Evolutionary conservation across 441 rosid genomes (phyloP).

Genomic region (Populus hybrid): DNA sequence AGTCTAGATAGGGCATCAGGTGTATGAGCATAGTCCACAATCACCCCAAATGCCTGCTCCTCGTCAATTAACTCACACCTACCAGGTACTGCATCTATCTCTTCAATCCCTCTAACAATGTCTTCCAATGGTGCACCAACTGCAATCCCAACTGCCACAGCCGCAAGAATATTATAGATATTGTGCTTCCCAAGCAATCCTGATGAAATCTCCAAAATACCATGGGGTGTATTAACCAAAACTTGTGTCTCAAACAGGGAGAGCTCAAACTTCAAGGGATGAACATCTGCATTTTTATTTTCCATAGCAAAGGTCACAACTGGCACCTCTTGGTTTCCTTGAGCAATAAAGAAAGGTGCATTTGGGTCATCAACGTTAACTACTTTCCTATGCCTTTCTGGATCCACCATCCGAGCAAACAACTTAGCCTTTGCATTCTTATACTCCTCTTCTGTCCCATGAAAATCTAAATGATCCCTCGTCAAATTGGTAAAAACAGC

Average conservation of each 20-base stretch:
- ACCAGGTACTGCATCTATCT: constrained; percentile 92
- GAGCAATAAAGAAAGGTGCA: constrained; percentile 65
- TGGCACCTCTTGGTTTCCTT: constrained; percentile 79
- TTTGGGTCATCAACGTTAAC: constrained; percentile 85
- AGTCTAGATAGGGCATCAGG: constrained; percentile 84
- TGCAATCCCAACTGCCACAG: constrained; percentile 91
- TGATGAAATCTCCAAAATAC: constrained; percentile 85
- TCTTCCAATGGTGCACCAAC: constrained; percentile 92
- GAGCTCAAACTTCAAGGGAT: constrained; percentile 77
- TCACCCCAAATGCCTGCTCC: constrained; percentile 92
- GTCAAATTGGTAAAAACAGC: constrained; percentile 81
- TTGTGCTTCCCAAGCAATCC: constrained; percentile 89
- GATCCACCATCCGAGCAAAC: constrained; percentile 86
- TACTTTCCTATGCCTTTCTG: constrained; percentile 85
- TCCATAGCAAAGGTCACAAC: constrained; percentile 91
- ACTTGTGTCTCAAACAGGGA: constrained; percentile 89
- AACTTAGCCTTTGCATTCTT: constrained; percentile 78
- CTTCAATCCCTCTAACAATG: constrained; percentile 88
- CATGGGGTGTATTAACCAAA: constrained; percentile 82
- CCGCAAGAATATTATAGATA: constrained; percentile 85
- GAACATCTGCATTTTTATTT: constrained; percentile 79
- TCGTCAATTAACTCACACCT: constrained; percentile 95
- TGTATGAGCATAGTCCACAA: constrained; percentile 81
- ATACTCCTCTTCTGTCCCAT: constrained; percentile 70
- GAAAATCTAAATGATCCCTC: constrained; percentile 53